Evolutionary conservation across 352 stramenopile genomes (phyloP), one percentile per base, ranked within the genome.

Genomic region (Pythium apleroticum): DNA sequence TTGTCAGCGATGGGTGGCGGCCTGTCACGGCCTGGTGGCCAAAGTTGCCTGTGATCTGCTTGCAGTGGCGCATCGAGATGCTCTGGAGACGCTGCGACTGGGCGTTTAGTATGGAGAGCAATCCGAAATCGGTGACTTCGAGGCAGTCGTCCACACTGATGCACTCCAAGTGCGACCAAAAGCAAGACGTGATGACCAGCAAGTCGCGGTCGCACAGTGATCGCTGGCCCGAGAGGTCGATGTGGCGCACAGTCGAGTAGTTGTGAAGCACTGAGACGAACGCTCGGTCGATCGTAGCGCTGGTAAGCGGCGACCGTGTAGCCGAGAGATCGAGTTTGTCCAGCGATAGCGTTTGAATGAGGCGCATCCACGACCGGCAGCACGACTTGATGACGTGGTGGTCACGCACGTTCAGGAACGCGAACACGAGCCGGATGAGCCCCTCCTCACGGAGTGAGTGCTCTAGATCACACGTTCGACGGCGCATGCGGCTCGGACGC

Each of bases 101-200:
- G 17, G 86, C 86, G 46, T 95, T 95, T 43, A 95, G 80, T 35
- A 95, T 76, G 10, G 84, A 87, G 24, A 93, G 74, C 22, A 95
- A 50, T 0, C 81, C 84, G 60, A 93, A 89, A 65, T 95, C 86
- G 12, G 86, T 90, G 24, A 95, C 66, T 49, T 84, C 78, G n/a
- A 86, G 67, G 66, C 86, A 95, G 60, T 93, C 83, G 57, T 93
- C 70, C 2, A 85, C 70, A 8, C 69, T 69, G 52, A 95, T 77
- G 55, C 77, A 65, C 61, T 93, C 84, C 20, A 95, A 68, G 22
- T 87, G 60, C 5, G 81, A 67, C 86, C 86, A 95, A 56, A 91
- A 95, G 73, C 77, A 82, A 19, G 86, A 93, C 14, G 84, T 84
- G 35, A 95, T 70, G 24, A 95, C 81, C 35, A 95, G 77, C 59